Evolutionary conservation across 352 stramenopile genomes (phyloP).

Genomic region (Phytophthora fragariaefolia): DNA sequence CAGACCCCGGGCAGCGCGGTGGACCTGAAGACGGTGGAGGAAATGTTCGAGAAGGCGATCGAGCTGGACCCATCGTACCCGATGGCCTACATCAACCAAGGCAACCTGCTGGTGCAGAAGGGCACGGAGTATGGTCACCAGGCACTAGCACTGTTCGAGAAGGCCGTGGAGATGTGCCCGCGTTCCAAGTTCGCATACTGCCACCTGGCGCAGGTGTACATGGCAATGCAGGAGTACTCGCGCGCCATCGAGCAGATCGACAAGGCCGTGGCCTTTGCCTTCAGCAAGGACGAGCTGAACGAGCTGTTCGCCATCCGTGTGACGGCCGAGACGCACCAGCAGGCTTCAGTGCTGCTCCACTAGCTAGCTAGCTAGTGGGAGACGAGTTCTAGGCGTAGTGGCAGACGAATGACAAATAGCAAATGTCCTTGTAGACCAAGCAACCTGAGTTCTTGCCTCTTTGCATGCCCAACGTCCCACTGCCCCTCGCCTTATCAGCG

Average conservation of each 20-base stretch:
- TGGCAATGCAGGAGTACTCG: constrained; percentile 86
- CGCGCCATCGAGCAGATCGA: constrained; percentile 85
- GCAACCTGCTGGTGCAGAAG: constrained; percentile 82
- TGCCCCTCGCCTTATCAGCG: constrained; percentile 2
- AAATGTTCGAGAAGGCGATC: constrained; percentile 87
- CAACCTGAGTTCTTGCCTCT: constrained; percentile 29
- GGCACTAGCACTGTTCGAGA: constrained; percentile 78
- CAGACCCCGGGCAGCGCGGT: constrained; percentile 57
- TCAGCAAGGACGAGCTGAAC: constrained; percentile 77
- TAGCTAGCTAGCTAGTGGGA: too few relatives aligned
- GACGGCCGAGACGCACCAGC: constrained; percentile 78
- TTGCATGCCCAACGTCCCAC: constrained; percentile 18
- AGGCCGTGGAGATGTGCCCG: constrained; percentile 76
- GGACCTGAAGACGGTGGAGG: constrained; percentile 64
- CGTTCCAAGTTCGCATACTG: constrained; percentile 87
- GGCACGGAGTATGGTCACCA: constrained; percentile 73
- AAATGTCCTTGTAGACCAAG: constrained; percentile 28
- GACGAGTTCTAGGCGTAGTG: constrained; percentile 10
- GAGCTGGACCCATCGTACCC: constrained; percentile 81
- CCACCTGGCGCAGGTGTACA: constrained; percentile 85
- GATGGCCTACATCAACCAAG: constrained; percentile 90
- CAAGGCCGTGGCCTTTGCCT: constrained; percentile 72
- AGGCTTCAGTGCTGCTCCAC: constrained; percentile 68
- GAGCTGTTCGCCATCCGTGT: constrained; percentile 83
- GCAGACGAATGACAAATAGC: constrained; percentile 1